Conservation (phyloP, 495 filamentous ascomycete species). For the Hypoxylon trugodes region DNA sequence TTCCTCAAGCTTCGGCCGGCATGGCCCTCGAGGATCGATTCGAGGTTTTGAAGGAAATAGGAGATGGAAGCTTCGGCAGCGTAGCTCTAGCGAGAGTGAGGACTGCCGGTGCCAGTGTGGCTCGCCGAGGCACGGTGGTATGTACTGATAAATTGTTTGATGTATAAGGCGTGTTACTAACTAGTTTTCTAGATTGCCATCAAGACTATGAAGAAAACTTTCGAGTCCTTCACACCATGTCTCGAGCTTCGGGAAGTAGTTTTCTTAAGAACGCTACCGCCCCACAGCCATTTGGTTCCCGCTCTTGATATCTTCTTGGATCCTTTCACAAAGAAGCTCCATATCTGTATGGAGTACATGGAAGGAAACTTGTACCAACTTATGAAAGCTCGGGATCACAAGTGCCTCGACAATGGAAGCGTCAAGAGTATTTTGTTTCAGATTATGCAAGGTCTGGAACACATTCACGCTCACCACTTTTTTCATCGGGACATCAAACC, state of each 20-base stretch:
- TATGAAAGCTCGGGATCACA: slow-evolving; percentile 98
- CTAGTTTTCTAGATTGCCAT: slow-evolving; percentile 81
- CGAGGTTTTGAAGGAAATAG: slow-evolving; percentile 96
- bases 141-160: slow-evolving; percentile 42
- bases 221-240: slow-evolving; percentile 89
- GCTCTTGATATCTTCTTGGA: slow-evolving; percentile 99
- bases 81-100: slow-evolving; percentile 91
- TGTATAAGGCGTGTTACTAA: slow-evolving; percentile 36
- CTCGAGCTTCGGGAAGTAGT: slow-evolving; percentile 95
- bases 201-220: slow-evolving; percentile 99
- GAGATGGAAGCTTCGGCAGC: slow-evolving; percentile 98
- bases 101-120: slow-evolving; percentile 85
- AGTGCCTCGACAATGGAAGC: slow-evolving; percentile 84
- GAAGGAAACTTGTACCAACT: slow-evolving; percentile 98
- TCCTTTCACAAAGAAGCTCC: slow-evolving; percentile 91
- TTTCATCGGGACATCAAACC: slow-evolving; percentile 99
- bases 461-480: slow-evolving; percentile 96
- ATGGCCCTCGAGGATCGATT: slow-evolving; percentile 82
- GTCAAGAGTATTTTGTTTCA: slow-evolving; percentile 99
- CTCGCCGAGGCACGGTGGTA: slow-evolving; percentile 93
- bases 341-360: slow-evolving; percentile 99
- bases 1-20: slow-evolving; percentile 53
- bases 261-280: slow-evolving; percentile 87
- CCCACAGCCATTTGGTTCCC: slow-evolving; percentile 90
- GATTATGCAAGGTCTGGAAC: slow-evolving; percentile 93